Evolutionary conservation across 441 rosid genomes (phyloP), one percentile per base, ranked within the genome.

Genomic region (Eruca vesicaria): DNA sequence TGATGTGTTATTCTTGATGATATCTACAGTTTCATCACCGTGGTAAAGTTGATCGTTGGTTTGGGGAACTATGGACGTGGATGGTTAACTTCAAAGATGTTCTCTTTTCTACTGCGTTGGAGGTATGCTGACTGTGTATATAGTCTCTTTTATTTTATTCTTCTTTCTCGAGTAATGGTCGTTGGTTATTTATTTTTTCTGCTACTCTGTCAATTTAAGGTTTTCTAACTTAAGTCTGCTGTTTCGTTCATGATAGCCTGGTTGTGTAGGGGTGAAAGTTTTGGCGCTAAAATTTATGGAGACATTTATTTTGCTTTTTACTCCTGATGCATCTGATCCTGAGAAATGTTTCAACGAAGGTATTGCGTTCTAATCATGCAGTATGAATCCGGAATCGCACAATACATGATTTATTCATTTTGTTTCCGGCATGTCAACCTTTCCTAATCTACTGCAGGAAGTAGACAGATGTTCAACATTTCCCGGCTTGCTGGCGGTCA

Each of bases 231-330:
- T 62, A 60, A 71, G 57, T 67, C 58, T 59, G 38, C 29, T 68
- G 19, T 64, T 73, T 57, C 35, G 81, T 68, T 70, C 78, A 60
- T 50, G 83, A 86, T 83, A 96, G 99, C 92, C 94, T 82, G 98
- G 96, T 71, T 78, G 80, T 53, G 83, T 91, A 70, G 89, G 97
- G 69, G 85, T 85, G 66, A 89, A 79, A 89, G 77, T 96, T 90
- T 82, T 88, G 85, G 92, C 97, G 12, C 81, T 92, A 78, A 96
- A 94, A 84, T 96, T 94, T 84, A 83, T 96, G 97, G 97, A 96
- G 85, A 92, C 82, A 7, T 86, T 82, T 79, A 74, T 94, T 63
- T 82, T 94, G 74, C 92, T 88, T 65, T 96, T 96, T 83, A 89
- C 97, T 63, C 75, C 94, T 18, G 95, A 94, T 71, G 71, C 83